Percentiles rank a stretch among this genome's conserved stretches.
Conservation (phyloP, 805 yeast species). For the Starmerella roubikii region DNA sequence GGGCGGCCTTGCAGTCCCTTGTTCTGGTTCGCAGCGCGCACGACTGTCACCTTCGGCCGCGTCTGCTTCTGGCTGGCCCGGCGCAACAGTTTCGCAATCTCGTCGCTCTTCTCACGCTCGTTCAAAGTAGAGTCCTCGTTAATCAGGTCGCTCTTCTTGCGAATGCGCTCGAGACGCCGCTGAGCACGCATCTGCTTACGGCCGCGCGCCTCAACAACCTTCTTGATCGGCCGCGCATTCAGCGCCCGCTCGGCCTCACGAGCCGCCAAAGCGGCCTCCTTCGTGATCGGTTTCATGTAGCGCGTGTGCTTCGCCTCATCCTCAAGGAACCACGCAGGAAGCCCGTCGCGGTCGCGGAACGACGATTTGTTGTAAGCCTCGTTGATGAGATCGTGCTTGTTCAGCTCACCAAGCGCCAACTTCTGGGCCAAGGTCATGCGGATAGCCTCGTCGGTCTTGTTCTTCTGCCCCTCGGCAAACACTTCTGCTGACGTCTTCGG, state of each 20-base stretch:
- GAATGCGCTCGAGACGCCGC: conserved; percentile 70
- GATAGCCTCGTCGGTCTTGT: conserved; percentile 26
- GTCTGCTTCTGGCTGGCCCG: conserved; percentile 47
- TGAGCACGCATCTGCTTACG: conserved; percentile 90
- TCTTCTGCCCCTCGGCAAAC: conserved; percentile 21
- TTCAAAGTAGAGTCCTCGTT: conserved; percentile 77
- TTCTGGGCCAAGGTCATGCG: conserved; percentile 93
- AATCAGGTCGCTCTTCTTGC: conserved; percentile 84
- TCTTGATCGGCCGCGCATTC: conserved; percentile 96
- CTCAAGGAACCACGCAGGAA: conserved; percentile 95
- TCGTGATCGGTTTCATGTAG: conserved; percentile 78
- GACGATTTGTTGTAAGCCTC: conserved; percentile 89
- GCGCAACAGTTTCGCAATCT: conserved; percentile 76
- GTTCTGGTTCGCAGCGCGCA: conserved; percentile 75
- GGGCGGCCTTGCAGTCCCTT: conserved; percentile 90
- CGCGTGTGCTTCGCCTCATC: conserved; percentile 82
- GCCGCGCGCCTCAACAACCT: conserved; percentile 95
- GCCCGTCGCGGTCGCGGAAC: conserved; percentile 76
- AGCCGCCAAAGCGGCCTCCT: conserved; percentile 74
- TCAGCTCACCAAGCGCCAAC: conserved; percentile 76
- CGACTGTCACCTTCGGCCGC: conserved; percentile 76
- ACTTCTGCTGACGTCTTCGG: conserved; percentile 9
- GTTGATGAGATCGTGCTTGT: conserved; percentile 72
- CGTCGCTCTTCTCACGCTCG: conserved; percentile 90
- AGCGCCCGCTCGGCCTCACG: conserved; percentile 63